Evolutionary conservation across 2,329 filamentous ascomycete genomes (phyloP), one percentile per base, ranked within the genome.

Genomic region (Diaporthe sp.): DNA sequence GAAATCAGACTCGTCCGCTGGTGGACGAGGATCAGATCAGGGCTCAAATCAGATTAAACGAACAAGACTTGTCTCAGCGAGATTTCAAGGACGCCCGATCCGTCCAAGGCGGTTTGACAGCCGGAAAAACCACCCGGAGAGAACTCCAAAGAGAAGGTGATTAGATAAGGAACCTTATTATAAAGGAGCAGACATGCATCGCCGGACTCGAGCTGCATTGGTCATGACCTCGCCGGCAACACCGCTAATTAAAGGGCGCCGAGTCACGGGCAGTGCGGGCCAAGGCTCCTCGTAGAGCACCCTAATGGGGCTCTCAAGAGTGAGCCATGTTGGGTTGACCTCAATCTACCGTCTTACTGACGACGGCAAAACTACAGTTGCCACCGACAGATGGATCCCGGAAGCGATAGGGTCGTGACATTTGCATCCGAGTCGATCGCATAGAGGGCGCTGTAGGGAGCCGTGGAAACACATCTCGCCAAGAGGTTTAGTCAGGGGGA

Each of bases 401-500:
- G 15, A 31, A 22, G 39, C 10, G 9, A 65, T 31, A 22, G 20
- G 15, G 15, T 22, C 25, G 60, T 47, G 60, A 47, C 39, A 44
- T 47, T 65, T 65, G 9, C 39, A 15, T 13, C n/a, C 51, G 51
- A 55, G 51, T 12, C 51, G 51, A 28, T 4, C n/a, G n/a, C 51
- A 28, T 15, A 13, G 60, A 47, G 13, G 9, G 39, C 5, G 22
- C 37, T 42, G 37, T 28, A 20, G 13, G 12, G 25, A 25, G 58
- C 20, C 15, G 58, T 42, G 57, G 12, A 34, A 42, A n/a, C 25
- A 44, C 15, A 31, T 65, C 5, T 2, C 25, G 60, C 60, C 60
- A 65, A 65, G 60, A 65, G 8, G 7, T 47, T 47, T 63, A 65
- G 42, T 65, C 60, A 65, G 42, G 60, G 60, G 39, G 39, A 47